Evolutionary conservation across 169 alveolate genomes (phyloP), one percentile per base, ranked within the genome.

Genomic region (Eimeria mitis): DNA sequence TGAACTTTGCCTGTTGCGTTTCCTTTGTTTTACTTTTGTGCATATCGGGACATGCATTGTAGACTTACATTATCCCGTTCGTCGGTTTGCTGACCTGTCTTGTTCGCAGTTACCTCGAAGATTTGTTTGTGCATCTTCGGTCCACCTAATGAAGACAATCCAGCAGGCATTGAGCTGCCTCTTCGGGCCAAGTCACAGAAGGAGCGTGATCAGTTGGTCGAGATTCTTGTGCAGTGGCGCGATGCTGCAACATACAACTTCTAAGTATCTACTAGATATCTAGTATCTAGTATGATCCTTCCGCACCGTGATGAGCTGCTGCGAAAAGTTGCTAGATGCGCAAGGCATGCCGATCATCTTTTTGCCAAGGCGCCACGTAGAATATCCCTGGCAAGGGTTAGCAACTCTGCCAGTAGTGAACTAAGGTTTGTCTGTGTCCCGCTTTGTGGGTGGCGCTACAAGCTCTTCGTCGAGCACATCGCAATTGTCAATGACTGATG

Each of bases 201-300:
- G 89, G 99, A 98, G 85, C 97, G 99, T 68, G 99, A 98, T 44
- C 97, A 97, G 28, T 84, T 98, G 37, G 99, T 97, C 54, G 99
- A 98, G 87, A 95, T 97, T 63, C 91, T 98, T 63, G 98, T 98
- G 25, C 98, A 98, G 96, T 98, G 99, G 99, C 98, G 99, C 71
- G 99, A 98, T 81, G 99, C 99, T 14, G 98, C 99, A 16, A 97
- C 99, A 13, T 98, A 98, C 97, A 98, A 98, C 96, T 98, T 97
- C 71, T 97, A 52, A 94, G 49, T 75, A 68, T 19, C 89, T 1
- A 47, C 19, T 79, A 25, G 21, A 49, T 47, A 13, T 73, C 56
- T n/a, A n/a, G n/a, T n/a, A n/a, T n/a, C n/a, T n/a, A n/a, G n/a
- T n/a, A n/a, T n/a, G n/a, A n/a, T n/a, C n/a, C n/a, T 37, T 44